Base-by-base conservation (phyloP, 2,329 filamentous ascomycete genomes). In the Aspergillus caelatus region DNA sequence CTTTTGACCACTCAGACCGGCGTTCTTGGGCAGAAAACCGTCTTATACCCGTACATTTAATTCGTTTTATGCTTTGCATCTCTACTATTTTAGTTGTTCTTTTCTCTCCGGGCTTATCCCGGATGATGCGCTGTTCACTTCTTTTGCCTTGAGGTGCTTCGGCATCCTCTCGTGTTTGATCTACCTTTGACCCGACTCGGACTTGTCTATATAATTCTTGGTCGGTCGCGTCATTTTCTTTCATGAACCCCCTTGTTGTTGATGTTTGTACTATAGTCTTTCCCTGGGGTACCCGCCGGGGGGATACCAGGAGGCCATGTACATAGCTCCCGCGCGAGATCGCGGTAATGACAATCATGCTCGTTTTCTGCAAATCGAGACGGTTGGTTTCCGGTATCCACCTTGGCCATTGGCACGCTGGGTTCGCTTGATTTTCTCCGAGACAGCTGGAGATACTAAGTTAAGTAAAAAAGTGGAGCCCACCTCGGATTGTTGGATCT, bases 1-100 rank as follows among this genome's bases (percentile, higher is more conserved):
- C 65, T 69, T 65, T 64, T 72, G 64, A 66, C 58, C 64, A 58
- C 62, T 61, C 61, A 67, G 66, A 65, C 69, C 64, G 65, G 70
- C 67, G 69, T 71, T 71, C 62, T 66, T 67, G 66, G 67, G 66
- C 72, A 72, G 68, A 67, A 70, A 65, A 62, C 69, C 67, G 69
- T 70, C 66, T 70, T 70, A 74, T 77, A 76, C 74, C 74, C 74
- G 65, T 69, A 65, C 23, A 66, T 66, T 69, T 77, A 75, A 75
- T 75, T 72, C 69, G 69, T 72, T 53, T 41, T 48, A 21, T 21
- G n/a, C 34, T 41, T 57, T 53, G 21, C 52, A 53, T 36, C 39
- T 62, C 61, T 59, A 58, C 62, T 61, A 57, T 62, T 63, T 11
- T 34, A 34, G 63, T 60, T 62, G 56, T 67, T 63, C 64, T 53